A percentile compares a stretch with the other conserved stretches of the same genome.
Evolutionary conservation across 1,139 yeast genomes (phyloP).

Genomic region (Blastobotrys arbuscula): DNA sequence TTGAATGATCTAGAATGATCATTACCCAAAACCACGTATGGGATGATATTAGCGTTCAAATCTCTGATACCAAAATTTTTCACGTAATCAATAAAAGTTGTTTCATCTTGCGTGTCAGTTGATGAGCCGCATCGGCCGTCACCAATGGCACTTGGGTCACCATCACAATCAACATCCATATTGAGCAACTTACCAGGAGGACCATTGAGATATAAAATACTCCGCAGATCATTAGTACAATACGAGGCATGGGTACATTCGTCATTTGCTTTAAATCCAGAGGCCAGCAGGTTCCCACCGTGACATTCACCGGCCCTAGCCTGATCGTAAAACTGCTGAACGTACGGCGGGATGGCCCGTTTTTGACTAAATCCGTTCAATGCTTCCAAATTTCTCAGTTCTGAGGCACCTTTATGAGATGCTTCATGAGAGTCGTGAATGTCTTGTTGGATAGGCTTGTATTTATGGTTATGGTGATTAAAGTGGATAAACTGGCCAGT

Average conservation of each 20-base stretch:
- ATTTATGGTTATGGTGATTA: neutral
- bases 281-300: neutral
- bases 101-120: slow-evolving; percentile 4
- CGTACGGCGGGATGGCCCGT: slow-evolving; percentile 1
- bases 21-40: slow-evolving; percentile 15
- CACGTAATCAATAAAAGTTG: slow-evolving; percentile 10
- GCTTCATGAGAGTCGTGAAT: neutral
- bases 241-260: neutral
- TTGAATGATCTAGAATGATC: slow-evolving; percentile 6
- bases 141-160: slow-evolving; percentile 4
- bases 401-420: neutral
- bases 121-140: slow-evolving; percentile 11
- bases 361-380: neutral
- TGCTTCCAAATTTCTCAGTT: neutral
- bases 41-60: slow-evolving; percentile 10
- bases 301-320: slow-evolving; percentile 2
- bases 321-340: slow-evolving; percentile 3
- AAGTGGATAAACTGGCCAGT: too few relatives aligned
- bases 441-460: neutral
- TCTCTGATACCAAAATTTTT: slow-evolving; percentile 5
- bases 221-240: slow-evolving; percentile 3
- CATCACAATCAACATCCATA: slow-evolving; percentile 18
- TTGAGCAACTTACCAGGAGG: slow-evolving; percentile 9
- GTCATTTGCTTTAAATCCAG: slow-evolving; percentile 1
- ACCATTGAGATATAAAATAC: slow-evolving; percentile 13